Conservation (phyloP, 352 stramenopile species). For the Phytophthora capsici region DNA sequence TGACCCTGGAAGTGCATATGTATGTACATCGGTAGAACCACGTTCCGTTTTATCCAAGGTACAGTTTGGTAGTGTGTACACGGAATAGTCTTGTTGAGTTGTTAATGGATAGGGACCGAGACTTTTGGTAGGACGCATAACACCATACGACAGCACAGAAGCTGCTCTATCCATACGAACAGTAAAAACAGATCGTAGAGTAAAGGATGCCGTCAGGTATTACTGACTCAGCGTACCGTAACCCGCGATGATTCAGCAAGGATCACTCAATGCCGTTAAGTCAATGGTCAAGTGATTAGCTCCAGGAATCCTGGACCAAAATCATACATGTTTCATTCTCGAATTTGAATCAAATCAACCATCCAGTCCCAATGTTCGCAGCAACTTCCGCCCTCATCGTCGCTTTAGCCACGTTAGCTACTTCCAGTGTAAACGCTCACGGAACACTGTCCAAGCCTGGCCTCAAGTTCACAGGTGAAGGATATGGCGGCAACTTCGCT, state of each 20-base stretch:
- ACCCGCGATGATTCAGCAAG: conserved; percentile 5
- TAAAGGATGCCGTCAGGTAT: not conserved
- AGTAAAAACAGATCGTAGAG: conserved; percentile 1
- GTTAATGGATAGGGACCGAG: no score
- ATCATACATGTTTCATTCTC: conserved; percentile 4
- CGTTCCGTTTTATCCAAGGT: no score
- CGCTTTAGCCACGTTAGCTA: not conserved
- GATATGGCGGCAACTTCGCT: conserved; percentile 23
- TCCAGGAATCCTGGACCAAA: no score
- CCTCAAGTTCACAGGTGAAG: conserved; percentile 15
- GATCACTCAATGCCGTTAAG: no score
- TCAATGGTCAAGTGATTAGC: no score
- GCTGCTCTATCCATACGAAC: not conserved
- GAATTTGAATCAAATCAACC: conserved; percentile 6
- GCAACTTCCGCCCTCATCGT: conserved; percentile 1
- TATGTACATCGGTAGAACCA: no score
- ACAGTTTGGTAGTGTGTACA: no score
- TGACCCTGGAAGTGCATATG: no score
- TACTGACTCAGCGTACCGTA: conserved; percentile 3
- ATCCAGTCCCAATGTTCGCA: conserved; percentile 12
- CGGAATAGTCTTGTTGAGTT: no score
- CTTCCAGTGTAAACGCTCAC: conserved; percentile 16
- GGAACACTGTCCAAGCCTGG: conserved; percentile 15
- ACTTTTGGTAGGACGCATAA: no score
- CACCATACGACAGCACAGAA: no score